Evolutionary conservation across 2,329 filamentous ascomycete species (phyloP).

Genomic region (Paecilomyces formosus): DNA sequence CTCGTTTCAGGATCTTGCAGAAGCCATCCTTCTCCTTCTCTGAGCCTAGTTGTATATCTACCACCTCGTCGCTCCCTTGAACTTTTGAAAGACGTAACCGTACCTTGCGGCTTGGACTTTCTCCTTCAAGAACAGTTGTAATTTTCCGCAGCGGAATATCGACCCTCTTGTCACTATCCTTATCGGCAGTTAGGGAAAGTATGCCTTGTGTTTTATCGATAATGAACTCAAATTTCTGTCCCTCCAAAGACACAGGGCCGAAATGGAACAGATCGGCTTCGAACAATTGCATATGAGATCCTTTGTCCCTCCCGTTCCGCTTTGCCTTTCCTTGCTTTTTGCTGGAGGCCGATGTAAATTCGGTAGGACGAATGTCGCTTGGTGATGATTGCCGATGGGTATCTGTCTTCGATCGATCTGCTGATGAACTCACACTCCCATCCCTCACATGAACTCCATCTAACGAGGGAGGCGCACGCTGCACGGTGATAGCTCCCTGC

Average conservation of each 20-base stretch:
- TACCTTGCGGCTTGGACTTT: conserved; percentile 18
- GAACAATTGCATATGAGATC: conserved; percentile 9
- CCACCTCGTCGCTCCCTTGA: conserved; percentile 6
- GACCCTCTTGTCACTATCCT: not conserved
- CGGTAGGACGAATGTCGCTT: conserved; percentile 24
- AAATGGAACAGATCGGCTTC: conserved; percentile 14
- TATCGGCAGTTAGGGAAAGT: conserved; percentile 4
- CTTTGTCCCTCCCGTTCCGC: not conserved
- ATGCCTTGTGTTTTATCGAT: conserved; percentile 7
- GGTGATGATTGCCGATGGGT: conserved; percentile 15
- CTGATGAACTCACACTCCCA: conserved; percentile 1
- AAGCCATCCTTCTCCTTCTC: conserved; percentile 14
- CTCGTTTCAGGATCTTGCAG: conserved; percentile 8
- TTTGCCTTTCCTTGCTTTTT: conserved; percentile 4
- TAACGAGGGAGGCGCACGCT: conserved; percentile 9
- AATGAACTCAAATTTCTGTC: conserved; percentile 6
- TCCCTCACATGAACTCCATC: conserved; percentile 3
- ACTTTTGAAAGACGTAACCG: conserved; percentile 18
- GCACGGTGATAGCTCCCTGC: conserved; percentile 28
- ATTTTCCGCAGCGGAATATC: conserved; percentile 17
- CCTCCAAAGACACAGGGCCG: conserved; percentile 6
- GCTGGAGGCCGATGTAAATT: conserved; percentile 14
- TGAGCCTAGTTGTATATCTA: conserved; percentile 24
- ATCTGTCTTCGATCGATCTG: conserved; percentile 1
- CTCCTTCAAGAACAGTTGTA: conserved; percentile 10